These are phyloP conservation scores for Plasmodium ovale DNA, from an alignment of 169 alveolate genomes.

Conservation along the genomic window DNA sequence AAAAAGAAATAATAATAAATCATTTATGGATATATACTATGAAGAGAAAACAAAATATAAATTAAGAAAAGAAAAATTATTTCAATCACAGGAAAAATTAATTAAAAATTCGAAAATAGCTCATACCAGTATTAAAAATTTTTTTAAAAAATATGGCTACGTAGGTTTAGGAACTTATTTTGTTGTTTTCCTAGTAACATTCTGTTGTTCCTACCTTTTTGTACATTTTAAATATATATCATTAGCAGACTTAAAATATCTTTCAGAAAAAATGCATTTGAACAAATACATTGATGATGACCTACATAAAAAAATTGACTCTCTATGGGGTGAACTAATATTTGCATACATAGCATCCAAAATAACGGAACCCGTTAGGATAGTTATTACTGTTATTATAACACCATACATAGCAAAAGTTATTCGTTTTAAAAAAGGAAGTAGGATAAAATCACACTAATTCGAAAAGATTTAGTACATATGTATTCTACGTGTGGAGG, in stretches of 20 bases:
- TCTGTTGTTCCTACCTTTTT: constrained; percentile 33
- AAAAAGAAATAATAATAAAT: constrained; percentile 42
- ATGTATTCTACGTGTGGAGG: too few relatives aligned
- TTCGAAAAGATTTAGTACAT: too few relatives aligned
- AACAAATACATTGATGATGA: constrained; percentile 56
- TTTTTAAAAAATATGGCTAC: constrained; percentile 64
- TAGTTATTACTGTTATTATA: constrained; percentile 46
- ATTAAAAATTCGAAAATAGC: constrained; percentile 40
- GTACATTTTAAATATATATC: constrained; percentile 70
- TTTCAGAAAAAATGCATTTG: constrained; percentile 64
- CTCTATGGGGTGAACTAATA: constrained; percentile 71
- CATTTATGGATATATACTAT: constrained; percentile 46
- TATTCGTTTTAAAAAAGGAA: constrained; percentile 19
- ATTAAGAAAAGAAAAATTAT: constrained; percentile 56
- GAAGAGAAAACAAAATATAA: constrained; percentile 71
- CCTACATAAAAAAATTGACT: constrained; percentile 67
- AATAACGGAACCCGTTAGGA: constrained; percentile 60
- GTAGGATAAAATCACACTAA: constrained; percentile 12
- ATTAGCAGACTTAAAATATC: constrained; percentile 39
- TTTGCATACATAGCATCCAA: constrained; percentile 71
- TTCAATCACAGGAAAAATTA: constrained; percentile 27
- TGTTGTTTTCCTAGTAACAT: constrained; percentile 37
- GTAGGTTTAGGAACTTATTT: constrained; percentile 64
- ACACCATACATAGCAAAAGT: constrained; percentile 70
- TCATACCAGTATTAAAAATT: constrained; percentile 39